Base-by-base conservation (phyloP, 192 early-diverging fungal genomes). In the Diversispora epigaea region DNA sequence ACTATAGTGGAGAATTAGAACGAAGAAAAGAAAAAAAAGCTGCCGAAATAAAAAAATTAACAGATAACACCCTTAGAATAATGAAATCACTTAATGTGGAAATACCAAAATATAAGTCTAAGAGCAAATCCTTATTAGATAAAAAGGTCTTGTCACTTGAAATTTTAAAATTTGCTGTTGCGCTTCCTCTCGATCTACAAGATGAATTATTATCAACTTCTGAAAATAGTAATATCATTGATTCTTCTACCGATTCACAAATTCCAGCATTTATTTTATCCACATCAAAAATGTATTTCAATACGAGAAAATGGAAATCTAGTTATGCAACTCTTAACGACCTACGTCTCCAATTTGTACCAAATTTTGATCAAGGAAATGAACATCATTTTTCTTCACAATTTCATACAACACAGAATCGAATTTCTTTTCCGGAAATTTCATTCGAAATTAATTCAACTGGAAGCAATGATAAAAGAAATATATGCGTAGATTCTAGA, bases 341-440 rank as follows among this genome's bases (percentile, higher is more conserved):
- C 17, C 80, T 92, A 4, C 82, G 82, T 62, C 61, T 91, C 15
- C 92, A 93, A 71, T 94, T 93, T 76, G 91, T 93, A 11, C 77
- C 83, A 4, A 68, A 77, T 12, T 90, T 90, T 73, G 88, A 90
- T 71, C 85, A 86, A 69, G 81, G 78, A 71, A 87, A 87, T 12
- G 85, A 87, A 41, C 80, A 86, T 6, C 86, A 86, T 68, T 90
- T 89, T 77, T 70, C 83, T 22, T 84, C 87, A 0, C 39, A 77
- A 17, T 82, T 80, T 15, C 87, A 88, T 76, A 67, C 82, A 12
- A 84, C 81, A 45, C 85, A 85, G 83, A 89, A 89, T 55, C 79
- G 81, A 39, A 68, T 89, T 65, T 64, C 65, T 32, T 71, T 87
- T 71, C 88, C 88, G 0, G 78, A 77, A n/a, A 86, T 89, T 39